phyloP scores from a whole-genome alignment of 202 grass and related monocot genomes.

The Setaria italica region DNA sequence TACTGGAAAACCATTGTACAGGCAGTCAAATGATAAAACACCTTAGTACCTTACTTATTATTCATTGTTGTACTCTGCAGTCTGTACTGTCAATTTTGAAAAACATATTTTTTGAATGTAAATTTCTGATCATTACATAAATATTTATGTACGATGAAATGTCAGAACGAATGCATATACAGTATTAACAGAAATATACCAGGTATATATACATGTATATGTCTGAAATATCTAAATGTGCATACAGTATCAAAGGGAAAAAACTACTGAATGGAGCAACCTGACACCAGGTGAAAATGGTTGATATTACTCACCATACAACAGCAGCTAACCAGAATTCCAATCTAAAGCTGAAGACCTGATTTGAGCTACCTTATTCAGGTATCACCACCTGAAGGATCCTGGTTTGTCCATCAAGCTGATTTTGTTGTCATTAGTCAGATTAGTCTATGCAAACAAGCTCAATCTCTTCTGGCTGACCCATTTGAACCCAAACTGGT shows the following conservation, averaged over 20 bases:
- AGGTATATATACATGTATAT: neutral
- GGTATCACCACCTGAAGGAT: neutral
- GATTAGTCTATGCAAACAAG: constrained; percentile 17
- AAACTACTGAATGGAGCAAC: neutral
- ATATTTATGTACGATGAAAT: neutral
- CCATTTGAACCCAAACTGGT: constrained; percentile 34
- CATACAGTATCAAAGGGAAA: neutral
- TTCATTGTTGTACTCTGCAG: neutral
- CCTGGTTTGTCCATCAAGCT: neutral
- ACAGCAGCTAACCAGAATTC: neutral
- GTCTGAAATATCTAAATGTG: neutral
- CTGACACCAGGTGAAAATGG: neutral
- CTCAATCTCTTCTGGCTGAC: constrained; percentile 24
- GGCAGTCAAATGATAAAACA: neutral
- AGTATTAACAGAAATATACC: neutral
- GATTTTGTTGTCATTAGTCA: constrained; percentile 22
- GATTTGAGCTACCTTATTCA: neutral
- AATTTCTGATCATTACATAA: neutral
- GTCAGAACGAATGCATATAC: neutral
- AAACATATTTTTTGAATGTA: neutral
- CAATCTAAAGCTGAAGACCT: neutral
- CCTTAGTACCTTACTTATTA: too few species aligned
- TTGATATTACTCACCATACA: neutral
- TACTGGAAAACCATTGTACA: neutral
- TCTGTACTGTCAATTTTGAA: neutral